phyloP scores from a whole-genome alignment of 2,329 filamentous ascomycete genomes.

The Stagonosporopsis cucurbitacearum region DNA sequence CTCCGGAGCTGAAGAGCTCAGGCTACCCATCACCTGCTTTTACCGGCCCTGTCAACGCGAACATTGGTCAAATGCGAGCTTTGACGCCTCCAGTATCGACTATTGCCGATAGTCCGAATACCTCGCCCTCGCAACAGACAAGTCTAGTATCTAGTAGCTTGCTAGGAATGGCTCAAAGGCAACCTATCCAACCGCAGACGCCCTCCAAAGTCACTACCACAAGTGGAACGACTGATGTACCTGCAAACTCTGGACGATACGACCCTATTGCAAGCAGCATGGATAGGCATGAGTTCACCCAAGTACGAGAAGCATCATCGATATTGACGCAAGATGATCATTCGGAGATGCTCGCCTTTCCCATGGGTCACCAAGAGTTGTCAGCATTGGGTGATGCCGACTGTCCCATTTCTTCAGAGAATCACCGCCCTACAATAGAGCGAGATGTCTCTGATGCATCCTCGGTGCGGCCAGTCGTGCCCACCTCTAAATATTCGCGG shows the following conservation, averaged over 20 bases:
- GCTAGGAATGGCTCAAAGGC: background rate
- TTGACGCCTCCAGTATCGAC: slow-evolving; percentile 10
- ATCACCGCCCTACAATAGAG: slow-evolving; percentile 5
- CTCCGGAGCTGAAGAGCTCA: slow-evolving; percentile 27
- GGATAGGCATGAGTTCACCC: no score
- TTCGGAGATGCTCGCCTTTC: background rate
- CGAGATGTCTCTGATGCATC: background rate
- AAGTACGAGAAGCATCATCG: no score
- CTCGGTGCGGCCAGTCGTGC: slow-evolving; percentile 8
- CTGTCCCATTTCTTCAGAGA: no score
- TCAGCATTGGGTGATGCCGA: background rate
- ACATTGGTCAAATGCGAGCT: background rate
- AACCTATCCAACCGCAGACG: background rate
- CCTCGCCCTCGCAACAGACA: background rate
- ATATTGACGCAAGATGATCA: background rate
- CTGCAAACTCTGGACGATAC: background rate
- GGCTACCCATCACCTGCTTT: slow-evolving; percentile 9
- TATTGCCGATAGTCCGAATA: background rate
- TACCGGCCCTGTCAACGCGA: slow-evolving; percentile 8
- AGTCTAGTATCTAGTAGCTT: background rate
- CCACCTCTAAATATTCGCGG: slow-evolving; percentile 7
- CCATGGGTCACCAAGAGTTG: background rate
- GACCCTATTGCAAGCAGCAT: no score
- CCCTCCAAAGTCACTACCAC: background rate
- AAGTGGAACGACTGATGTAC: background rate